These are phyloP conservation scores for Cryptococcus jaspeensis DNA, from an alignment of 1,284 basidiomycete genomes.

Conservation along the genomic window DNA sequence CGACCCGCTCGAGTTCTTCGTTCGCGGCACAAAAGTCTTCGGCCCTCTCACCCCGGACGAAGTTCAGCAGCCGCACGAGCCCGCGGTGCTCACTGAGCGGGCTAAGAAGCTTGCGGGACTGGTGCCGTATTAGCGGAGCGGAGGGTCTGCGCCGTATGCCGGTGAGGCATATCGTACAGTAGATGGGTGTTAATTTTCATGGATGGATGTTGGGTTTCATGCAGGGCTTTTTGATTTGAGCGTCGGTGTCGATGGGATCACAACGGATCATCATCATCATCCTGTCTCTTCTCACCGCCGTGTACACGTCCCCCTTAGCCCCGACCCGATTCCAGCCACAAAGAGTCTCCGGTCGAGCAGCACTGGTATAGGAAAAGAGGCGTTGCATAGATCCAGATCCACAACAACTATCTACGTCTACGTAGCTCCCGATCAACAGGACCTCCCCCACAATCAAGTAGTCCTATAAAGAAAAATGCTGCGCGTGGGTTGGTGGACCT, in stretches of 20 bases:
- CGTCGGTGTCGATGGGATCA: too few species aligned
- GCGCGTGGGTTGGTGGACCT: neutral
- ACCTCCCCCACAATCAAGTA: neutral
- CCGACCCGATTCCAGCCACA: too few species aligned
- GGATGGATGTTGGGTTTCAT: too few species aligned
- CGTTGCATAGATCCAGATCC: conserved; percentile 6
- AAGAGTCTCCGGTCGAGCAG: too few species aligned
- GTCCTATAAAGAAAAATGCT: neutral
- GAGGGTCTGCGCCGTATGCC: neutral
- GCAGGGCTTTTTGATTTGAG: too few species aligned
- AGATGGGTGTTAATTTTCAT: too few species aligned
- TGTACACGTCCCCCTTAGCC: too few species aligned
- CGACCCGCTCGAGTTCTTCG: conserved; percentile 18
- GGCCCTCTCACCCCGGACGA: conserved; percentile 29
- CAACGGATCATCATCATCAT: too few species aligned
- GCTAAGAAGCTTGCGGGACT: conserved; percentile 14
- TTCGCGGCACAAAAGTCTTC: conserved; percentile 24
- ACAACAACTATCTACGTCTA: neutral
- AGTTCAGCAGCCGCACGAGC: conserved; percentile 9
- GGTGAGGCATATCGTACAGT: too few species aligned
- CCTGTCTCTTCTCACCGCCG: too few species aligned
- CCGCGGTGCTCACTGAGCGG: conserved; percentile 9
- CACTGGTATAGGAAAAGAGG: neutral
- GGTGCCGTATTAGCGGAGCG: conserved; percentile 7
- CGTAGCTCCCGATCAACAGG: neutral